A percentile compares a stretch with the other conserved stretches of the same genome.
These are phyloP conservation scores for Boletellus emodensis DNA, from an alignment of 768 basidiomycete species.

Conservation along the genomic window DNA sequence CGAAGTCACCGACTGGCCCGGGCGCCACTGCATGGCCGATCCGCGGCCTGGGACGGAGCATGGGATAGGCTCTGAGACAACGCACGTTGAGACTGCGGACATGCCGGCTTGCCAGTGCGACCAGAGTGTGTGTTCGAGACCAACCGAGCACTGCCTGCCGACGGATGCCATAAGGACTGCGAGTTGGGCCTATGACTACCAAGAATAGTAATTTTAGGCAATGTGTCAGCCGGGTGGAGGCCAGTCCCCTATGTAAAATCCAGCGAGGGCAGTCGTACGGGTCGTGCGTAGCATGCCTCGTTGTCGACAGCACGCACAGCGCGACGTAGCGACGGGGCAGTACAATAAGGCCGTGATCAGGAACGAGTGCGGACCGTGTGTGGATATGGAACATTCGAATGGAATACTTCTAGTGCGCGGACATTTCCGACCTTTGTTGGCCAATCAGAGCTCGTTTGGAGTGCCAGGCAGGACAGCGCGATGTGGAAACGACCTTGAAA, in stretches of 20 bases:
- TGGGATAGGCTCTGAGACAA: no score
- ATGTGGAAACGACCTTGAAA: background rate
- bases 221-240: no score
- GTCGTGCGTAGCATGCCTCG: background rate
- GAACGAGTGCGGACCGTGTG: conserved; percentile 6
- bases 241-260: background rate
- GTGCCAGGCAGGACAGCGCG: background rate
- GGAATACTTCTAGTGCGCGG: conserved; percentile 14
- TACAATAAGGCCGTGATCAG: background rate
- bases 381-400: conserved; percentile 28
- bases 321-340: conserved; percentile 5
- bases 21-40: no score
- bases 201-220: background rate
- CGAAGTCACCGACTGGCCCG: no score
- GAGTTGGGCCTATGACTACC: background rate
- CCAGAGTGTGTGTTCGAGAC: no score
- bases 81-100: no score
- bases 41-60: no score
- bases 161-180: no score
- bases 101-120: no score
- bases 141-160: no score
- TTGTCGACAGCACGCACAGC: background rate
- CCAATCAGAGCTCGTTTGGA: background rate
- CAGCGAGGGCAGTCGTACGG: background rate
- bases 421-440: conserved; percentile 9